Evolutionary conservation across 2,329 filamentous ascomycete genomes (phyloP), one percentile per base, ranked within the genome.

Genomic region (Dactylonectria macrodidyma): DNA sequence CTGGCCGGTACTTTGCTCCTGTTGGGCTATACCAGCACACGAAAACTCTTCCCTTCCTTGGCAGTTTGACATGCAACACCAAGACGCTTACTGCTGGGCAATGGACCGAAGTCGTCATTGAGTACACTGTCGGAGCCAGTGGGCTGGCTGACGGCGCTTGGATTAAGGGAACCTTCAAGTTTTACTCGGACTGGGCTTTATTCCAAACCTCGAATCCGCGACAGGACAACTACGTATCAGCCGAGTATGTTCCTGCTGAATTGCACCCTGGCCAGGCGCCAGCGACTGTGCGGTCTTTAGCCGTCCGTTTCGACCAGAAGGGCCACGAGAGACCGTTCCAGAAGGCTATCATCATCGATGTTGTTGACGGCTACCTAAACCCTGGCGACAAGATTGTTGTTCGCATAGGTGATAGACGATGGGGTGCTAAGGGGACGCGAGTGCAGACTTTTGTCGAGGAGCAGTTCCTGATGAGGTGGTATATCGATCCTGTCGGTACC

Each of bases 111-210:
- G 57, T 78, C 10, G 52, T 73, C 3, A 55, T 75, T n/a, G 73
- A 71, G 5, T 80, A 79, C 62, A 75, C 71, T 3, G 71, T 76
- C 12, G 79, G 79, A 2, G 60, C 61, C n/a, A 67, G 70, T 38
- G 66, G 68, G 22, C 64, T 70, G 2, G 70, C 70, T 14, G 70
- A 71, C 22, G 78, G 79, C 2, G 79, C 79, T 4, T 81, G 77
- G 79, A 80, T 81, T 57, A 81, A 81, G 59, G 79, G 79, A 2
- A 81, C 79, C 0, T 81, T 81, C 74, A 80, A 81, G 51, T 81
- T 81, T 46, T 81, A 81, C 67, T 80, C 79, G 34, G 78, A 80
- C 67, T 80, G 78, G 79, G 78, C 77, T 3, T 65, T 80, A 1
- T 80, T 80, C 55, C 78, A 80, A 60, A 80, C 79, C 3, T 77